A percentile compares a stretch with the other conserved stretches of the same genome.
Evolutionary conservation across 208 protist genomes (phyloP).

Genomic region (Crithidia mellificae): DNA sequence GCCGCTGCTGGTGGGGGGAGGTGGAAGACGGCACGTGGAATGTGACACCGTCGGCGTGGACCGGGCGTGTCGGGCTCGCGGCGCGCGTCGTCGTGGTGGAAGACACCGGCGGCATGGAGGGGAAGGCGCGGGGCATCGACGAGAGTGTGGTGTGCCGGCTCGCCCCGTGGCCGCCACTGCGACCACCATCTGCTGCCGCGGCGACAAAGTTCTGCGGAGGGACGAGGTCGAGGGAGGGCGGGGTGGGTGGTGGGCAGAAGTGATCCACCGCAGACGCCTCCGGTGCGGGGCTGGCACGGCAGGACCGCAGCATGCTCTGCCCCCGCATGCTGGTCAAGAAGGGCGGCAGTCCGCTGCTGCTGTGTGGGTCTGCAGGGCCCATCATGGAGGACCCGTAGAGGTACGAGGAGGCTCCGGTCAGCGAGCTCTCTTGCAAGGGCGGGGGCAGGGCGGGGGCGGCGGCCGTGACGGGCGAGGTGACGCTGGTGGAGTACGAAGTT

Average conservation of each 20-base stretch:
- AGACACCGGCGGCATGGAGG: background rate
- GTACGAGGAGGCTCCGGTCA: background rate
- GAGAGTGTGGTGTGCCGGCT: too few relatives aligned
- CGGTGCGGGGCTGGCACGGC: background rate
- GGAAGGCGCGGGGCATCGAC: too few relatives aligned
- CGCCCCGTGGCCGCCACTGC: too few relatives aligned
- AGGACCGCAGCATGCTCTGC: background rate
- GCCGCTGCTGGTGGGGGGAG: background rate
- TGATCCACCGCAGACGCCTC: background rate
- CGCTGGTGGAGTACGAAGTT: too few relatives aligned
- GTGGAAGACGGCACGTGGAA: background rate
- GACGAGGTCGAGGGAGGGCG: too few relatives aligned
- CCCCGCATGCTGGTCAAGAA: constrained; percentile 5
- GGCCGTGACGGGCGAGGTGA: too few relatives aligned
- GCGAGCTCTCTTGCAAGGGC: background rate
- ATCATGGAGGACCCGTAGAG: background rate
- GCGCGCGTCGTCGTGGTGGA: background rate
- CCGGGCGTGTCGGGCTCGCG: background rate
- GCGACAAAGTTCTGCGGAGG: background rate
- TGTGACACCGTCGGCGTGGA: background rate
- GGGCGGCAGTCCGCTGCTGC: background rate
- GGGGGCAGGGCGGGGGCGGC: background rate
- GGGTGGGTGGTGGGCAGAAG: background rate
- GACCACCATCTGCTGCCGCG: background rate
- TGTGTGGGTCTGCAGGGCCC: background rate